Conservation (phyloP, 2,329 filamentous ascomycete genomes). For the Aspergillus candidus region DNA sequence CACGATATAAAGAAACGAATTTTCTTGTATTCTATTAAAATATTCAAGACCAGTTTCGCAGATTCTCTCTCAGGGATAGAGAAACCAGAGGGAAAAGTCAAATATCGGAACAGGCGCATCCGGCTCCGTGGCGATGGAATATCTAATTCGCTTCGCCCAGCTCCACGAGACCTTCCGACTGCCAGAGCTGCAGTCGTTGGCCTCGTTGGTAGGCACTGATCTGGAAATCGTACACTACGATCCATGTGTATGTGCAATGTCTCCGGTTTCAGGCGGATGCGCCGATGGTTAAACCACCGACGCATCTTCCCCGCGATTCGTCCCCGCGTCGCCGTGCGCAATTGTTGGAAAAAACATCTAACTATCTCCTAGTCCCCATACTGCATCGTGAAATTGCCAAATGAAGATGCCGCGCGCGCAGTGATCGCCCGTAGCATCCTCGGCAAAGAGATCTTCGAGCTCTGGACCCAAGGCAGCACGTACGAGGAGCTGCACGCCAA, state of each 20-base stretch:
- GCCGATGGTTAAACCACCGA: no score
- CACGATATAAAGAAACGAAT: no score
- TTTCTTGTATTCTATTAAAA: no score
- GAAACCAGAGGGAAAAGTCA: no score
- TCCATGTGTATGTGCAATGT: slow-evolving; percentile 54
- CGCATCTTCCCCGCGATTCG: not conserved
- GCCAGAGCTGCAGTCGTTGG: slow-evolving; percentile 77
- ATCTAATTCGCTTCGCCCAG: slow-evolving; percentile 83
- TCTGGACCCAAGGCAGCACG: slow-evolving; percentile 70
- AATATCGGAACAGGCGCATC: not conserved
- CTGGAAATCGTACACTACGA: slow-evolving; percentile 71
- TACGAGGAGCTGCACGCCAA: slow-evolving; percentile 64
- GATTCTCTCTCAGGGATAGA: no score
- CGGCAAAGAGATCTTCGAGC: slow-evolving; percentile 74
- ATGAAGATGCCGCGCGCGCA: slow-evolving; percentile 56
- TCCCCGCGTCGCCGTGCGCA: not conserved
- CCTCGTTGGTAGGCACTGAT: slow-evolving; percentile 59
- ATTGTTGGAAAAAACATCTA: slow-evolving; percentile 1
- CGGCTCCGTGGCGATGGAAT: slow-evolving; percentile 52
- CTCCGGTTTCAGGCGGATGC: no score
- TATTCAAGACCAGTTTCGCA: no score
- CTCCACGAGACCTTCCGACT: slow-evolving; percentile 84
- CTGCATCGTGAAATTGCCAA: slow-evolving; percentile 66
- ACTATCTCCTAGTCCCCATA: slow-evolving; percentile 66
- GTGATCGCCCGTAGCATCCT: slow-evolving; percentile 75